Percentiles rank a stretch among this genome's conserved stretches.
These are phyloP conservation scores for Clonostachys byssicola DNA, from an alignment of 2,329 filamentous ascomycete species.

Conservation along the genomic window DNA sequence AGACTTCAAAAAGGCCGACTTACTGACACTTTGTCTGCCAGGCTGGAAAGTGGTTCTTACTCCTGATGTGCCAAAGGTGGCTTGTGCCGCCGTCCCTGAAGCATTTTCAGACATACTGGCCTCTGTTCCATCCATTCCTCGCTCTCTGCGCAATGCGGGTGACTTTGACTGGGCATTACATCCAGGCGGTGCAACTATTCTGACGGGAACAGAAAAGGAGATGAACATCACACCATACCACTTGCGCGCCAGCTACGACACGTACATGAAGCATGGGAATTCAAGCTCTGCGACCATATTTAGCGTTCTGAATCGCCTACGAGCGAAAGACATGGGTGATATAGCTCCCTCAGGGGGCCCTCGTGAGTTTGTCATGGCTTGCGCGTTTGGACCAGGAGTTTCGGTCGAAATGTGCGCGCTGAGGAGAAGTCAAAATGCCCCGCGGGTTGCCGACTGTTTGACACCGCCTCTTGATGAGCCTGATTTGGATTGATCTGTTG, in stretches of 20 bases:
- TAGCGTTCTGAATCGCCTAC: conserved; percentile 59
- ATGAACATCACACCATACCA: conserved; percentile 58
- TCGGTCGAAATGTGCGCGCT: conserved; percentile 65
- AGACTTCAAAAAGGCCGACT: background rate
- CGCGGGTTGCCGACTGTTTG: too few relatives aligned
- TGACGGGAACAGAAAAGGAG: conserved; percentile 56
- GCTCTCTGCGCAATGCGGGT: conserved; percentile 34
- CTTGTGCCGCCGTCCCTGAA: conserved; percentile 43
- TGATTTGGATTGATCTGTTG: too few relatives aligned
- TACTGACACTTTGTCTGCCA: too few relatives aligned
- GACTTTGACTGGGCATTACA: conserved; percentile 74
- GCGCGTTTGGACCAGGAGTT: conserved; percentile 68
- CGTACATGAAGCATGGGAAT: conserved; percentile 66
- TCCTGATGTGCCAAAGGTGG: conserved; percentile 56
- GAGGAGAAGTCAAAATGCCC: conserved; percentile 34
- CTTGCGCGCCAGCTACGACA: conserved; percentile 64
- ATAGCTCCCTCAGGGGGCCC: conserved; percentile 42
- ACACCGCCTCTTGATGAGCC: too few relatives aligned
- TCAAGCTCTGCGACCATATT: conserved; percentile 67
- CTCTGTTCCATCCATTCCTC: conserved; percentile 38
- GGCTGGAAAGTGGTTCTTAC: conserved; percentile 66
- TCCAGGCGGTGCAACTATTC: conserved; percentile 63
- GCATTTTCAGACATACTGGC: conserved; percentile 51
- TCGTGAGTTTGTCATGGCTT: conserved; percentile 58
- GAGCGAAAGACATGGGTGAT: conserved; percentile 56